Evolutionary conservation across 139 green algal species (phyloP), one percentile per base, ranked within the genome.

Genomic region (Volvox reticuliferus): DNA sequence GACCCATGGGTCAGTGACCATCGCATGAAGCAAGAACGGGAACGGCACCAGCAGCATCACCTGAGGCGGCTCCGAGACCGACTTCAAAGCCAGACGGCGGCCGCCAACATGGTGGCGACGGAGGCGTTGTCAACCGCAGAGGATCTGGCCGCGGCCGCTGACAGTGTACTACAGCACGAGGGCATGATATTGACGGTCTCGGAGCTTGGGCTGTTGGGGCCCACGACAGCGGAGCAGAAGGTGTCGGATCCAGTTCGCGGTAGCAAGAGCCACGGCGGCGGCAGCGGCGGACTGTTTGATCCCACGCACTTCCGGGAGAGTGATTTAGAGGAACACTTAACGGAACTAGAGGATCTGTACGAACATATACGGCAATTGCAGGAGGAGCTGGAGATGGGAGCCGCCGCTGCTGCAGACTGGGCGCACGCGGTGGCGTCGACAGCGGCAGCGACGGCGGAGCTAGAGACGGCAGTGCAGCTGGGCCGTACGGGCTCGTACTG

Each of bases 261-360:
- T 55, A 55, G 9, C 21, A 73, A 24, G 65, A 12, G 24, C 2
- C 6, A 12, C 65, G 65, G 79, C 24, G 28, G n/a, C 28, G 50
- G 50, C 28, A 30, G 20, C 14, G 79, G 79, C 44, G 12, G 24
- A 5, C 9, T 30, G 55, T 73, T 50, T 30, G n/a, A 30, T 5
- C 26, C 14, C 13, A 50, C 22, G 20, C 24, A 22, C 14, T 0
- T 9, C 36, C 71, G 21, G 65, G 65, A 73, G 21, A 73, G 21
- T 28, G 36, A 73, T 30, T 35, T 88, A 17, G 63, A 78, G 20
- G 32, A 63, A 19, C 65, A 88, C 3, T 3, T 63, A 12, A 65
- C 21, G 24, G 50, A n/a, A 20, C 62, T 88, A 17, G 63, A 79
- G 82, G 82, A 88, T 26, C 12, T 88, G 82, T 79, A 79, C 82